Evolutionary conservation across 441 rosid species (phyloP), one percentile per base, ranked within the genome.

Genomic region (Euphorbia schlechtendalii): DNA sequence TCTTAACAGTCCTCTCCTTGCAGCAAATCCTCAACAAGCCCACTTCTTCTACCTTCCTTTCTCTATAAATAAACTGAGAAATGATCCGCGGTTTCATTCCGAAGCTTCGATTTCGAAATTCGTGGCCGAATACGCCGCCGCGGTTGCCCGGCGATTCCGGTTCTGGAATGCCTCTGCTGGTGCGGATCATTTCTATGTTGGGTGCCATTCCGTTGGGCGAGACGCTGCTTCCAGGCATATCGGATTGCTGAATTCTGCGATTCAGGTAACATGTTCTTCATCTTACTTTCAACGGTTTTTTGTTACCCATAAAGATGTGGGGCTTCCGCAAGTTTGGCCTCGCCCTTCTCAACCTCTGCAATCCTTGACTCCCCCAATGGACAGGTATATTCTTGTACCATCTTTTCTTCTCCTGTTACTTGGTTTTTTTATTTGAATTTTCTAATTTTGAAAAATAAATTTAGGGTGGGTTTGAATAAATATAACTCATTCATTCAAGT

Each of bases 271-370:
- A n/a, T 78, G 85, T 66, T 73, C 78, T 56, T 77, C 83, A 15
- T 78, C 77, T 58, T 82, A 79, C 56, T 79, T 79, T 72, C 82
- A 75, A 59, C 70, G 76, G 61, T 66, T 65, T 21, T 82, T 75
- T 65, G 61, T 77, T 40, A 59, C 78, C 5, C 83, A 79, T 32
- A 82, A 75, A 52, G 83, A 82, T 52, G 77, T 77, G 18, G 75
- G 70, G 40, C 65, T 82, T 24, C 83, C 80, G 7, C 85, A 79
- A 61, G 74, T 79, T 67, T 75, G 83, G 83, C 80, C 78, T 21
- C 75, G 78, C 43, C 64, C 71, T 24, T 52, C 11, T 8, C 6
- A 3, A 38, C 63, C 17, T 62, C 53, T 68, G 34, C 52, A 3
- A 46, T 3, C 67, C n/a, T 57, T 72, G 60, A 74, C 25, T 54